Conservation (phyloP, 129 eudicot species). For the Centaurea solstitialis region DNA sequence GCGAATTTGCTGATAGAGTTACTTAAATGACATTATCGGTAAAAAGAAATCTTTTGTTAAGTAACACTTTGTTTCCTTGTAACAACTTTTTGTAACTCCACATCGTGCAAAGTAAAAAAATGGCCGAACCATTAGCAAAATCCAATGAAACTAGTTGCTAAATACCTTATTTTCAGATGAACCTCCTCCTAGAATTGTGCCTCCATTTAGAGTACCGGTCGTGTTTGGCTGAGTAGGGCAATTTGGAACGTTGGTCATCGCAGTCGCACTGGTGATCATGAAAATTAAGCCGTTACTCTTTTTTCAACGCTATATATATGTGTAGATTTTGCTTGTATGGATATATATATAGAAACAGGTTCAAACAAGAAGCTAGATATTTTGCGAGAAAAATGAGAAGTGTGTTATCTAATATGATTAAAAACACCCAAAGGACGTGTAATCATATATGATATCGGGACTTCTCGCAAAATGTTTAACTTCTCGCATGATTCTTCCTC, state of each 20-base stretch:
- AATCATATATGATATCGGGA: too few species aligned
- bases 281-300: conserved; percentile 17
- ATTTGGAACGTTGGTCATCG: not conserved
- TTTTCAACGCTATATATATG: conserved; percentile 5
- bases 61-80: not conserved
- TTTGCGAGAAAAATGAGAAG: too few species aligned
- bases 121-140: not conserved
- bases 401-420: too few species aligned
- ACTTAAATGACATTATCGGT: conserved; percentile 3
- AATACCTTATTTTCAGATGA: conserved; percentile 8
- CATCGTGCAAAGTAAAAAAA: not conserved
- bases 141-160: not conserved
- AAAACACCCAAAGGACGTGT: too few species aligned
- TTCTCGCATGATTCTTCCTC: too few species aligned
- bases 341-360: not conserved
- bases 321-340: not conserved
- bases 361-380: too few species aligned
- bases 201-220: not conserved
- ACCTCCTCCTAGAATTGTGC: not conserved
- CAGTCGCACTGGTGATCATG: conserved; percentile 2
- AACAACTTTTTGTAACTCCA: not conserved
- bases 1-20: not conserved
- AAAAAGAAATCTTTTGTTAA: not conserved
- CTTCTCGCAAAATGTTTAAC: too few species aligned
- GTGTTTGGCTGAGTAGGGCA: not conserved